Evolutionary conservation across 352 stramenopile species (phyloP).

Genomic region (Phytophthora citrophthora): DNA sequence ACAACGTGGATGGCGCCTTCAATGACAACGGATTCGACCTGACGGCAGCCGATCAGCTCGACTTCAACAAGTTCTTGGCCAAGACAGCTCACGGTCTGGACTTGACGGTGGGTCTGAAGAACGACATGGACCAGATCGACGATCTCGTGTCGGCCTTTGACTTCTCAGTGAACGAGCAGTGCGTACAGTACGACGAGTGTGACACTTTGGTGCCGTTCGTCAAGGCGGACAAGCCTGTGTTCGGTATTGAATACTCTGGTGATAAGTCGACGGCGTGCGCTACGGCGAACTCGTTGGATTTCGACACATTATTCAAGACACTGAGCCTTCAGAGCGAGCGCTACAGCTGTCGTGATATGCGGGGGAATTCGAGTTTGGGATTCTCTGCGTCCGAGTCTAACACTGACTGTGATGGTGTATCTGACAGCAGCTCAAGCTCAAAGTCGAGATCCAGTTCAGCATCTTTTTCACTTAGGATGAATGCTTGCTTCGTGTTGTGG

Average conservation of each 20-base stretch:
- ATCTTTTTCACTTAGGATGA: neutral
- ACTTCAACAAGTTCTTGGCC: slow-evolving; percentile 58
- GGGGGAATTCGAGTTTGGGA: neutral
- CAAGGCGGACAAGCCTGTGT: slow-evolving; percentile 56
- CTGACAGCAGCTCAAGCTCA: neutral
- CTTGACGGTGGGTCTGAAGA: slow-evolving; percentile 63
- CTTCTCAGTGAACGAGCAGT: slow-evolving; percentile 70
- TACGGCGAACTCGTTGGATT: slow-evolving; percentile 37
- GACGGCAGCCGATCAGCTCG: slow-evolving; percentile 45
- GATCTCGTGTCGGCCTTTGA: slow-evolving; percentile 52
- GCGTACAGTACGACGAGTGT: slow-evolving; percentile 59
- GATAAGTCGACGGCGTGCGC: slow-evolving; percentile 33
- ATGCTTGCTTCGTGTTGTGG: neutral
- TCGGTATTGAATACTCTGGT: slow-evolving; percentile 63
- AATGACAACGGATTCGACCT: slow-evolving; percentile 44
- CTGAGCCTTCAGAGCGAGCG: slow-evolving; percentile 40
- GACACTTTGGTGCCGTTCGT: slow-evolving; percentile 48
- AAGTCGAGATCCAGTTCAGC: neutral
- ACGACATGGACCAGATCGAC: slow-evolving; percentile 49
- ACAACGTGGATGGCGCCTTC: slow-evolving; percentile 61
- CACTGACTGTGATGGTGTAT: neutral
- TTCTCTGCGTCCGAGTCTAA: neutral
- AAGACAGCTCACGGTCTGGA: slow-evolving; percentile 44
- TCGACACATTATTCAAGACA: slow-evolving; percentile 50
- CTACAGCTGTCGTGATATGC: slow-evolving; percentile 21